A percentile compares a stretch with the other conserved stretches of the same genome.
phyloP scores from a whole-genome alignment of 1,284 basidiomycete genomes.

The Malassezia obtusa region DNA sequence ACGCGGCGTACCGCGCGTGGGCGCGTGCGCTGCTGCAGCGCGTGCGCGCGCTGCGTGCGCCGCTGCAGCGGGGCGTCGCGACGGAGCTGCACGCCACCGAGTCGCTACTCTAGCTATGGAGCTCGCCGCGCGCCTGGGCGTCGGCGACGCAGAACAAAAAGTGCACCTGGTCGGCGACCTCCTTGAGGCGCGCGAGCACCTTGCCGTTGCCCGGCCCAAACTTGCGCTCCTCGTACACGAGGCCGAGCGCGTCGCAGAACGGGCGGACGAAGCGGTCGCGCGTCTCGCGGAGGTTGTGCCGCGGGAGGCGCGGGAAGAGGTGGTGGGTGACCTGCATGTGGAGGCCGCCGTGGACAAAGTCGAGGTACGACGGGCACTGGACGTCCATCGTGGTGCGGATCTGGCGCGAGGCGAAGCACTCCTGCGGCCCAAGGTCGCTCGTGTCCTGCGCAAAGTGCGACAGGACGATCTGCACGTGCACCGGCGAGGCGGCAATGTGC shows the following conservation, averaged over 20 bases:
- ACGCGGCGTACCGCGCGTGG: background rate
- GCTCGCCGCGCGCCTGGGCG: constrained; percentile 49
- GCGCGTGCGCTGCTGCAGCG: background rate
- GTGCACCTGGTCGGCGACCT: constrained; percentile 70
- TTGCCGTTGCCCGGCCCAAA: constrained; percentile 73
- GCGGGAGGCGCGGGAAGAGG: constrained; percentile 84
- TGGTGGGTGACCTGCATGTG: constrained; percentile 97
- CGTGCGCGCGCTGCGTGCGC: background rate
- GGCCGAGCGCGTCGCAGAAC: constrained; percentile 55
- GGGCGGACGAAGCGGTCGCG: constrained; percentile 67
- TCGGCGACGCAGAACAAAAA: constrained; percentile 58
- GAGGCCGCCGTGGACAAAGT: constrained; percentile 81
- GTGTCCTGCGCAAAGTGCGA: constrained; percentile 96
- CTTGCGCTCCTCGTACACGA: constrained; percentile 75
- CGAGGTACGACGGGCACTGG: constrained; percentile 69
- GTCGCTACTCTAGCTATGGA: constrained; percentile 13
- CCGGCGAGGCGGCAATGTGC: constrained; percentile 68
- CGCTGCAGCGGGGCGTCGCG: constrained; percentile 1
- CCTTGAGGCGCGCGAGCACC: constrained; percentile 64
- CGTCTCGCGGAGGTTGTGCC: constrained; percentile 79
- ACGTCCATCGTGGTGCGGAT: constrained; percentile 93
- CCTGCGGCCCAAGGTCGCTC: constrained; percentile 74
- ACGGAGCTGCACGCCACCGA: constrained; percentile 6
- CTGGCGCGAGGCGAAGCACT: constrained; percentile 86
- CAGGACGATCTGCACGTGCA: constrained; percentile 72